Base-by-base conservation (phyloP, 1,284 basidiomycete genomes). In the Rhodotorula sp. region DNA sequence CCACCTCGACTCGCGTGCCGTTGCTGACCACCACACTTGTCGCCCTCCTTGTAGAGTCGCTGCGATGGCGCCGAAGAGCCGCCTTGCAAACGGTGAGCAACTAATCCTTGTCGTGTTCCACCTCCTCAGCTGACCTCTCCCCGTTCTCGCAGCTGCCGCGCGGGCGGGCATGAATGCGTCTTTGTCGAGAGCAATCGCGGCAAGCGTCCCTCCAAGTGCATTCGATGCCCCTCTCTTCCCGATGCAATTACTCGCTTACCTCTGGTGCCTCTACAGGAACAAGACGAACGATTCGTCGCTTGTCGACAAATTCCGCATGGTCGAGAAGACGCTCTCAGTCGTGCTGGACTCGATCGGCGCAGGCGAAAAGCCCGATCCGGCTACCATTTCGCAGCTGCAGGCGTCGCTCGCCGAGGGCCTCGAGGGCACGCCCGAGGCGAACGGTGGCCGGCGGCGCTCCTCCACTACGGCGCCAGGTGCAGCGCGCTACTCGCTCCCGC, bases 161-260 rank as follows among this genome's bases (percentile, higher is more conserved):
- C 66, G 0, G 63, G 70, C 5, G 60, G 60, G 13, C 67, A 63
- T 50, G 67, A 74, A n/a, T 74, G 73, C 61, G 54, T 74, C 19
- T 74, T 74, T 50, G 73, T 74, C 56, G 69, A 71, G 37, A 65
- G 62, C 29, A 74, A 74, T 36, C 66, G 73, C 7, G 73, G 73
- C 37, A 74, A 74, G 60, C 66, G 73, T 1, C 73, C 73, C 0
- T 25, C 70, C 9, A 54, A 56, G 72, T 73, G 1, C 8, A 68
- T 51, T 21, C 3, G n/a, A n/a, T n/a, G n/a, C n/a, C 22, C 6
- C 34, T 25, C 8, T 21, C 34, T 21, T 41, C 15, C 3, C 4
- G 9, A 8, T 41, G 9, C 19, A 27, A 5, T 12, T 21, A 13
- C 15, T 8, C 9, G 41, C 34, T 15, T 27, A 3, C 54, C 32